Base-by-base conservation (phyloP, 2,329 filamentous ascomycete genomes). In the Cytospora leucostoma region DNA sequence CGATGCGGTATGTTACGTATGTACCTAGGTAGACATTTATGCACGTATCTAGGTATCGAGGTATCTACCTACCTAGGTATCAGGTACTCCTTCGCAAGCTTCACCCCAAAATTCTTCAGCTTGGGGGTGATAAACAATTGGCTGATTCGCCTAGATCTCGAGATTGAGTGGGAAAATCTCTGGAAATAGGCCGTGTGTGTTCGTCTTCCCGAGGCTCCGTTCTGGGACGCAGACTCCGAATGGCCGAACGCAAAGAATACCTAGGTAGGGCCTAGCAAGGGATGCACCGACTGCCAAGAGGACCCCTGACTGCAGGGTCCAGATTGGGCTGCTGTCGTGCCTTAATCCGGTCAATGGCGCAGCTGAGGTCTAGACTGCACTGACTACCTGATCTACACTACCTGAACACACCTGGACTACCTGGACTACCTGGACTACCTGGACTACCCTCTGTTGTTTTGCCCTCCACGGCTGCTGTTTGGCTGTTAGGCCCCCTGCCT, bases 361-460 rank as follows among this genome's bases (percentile, higher is more conserved):
- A 61, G 64, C 64, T 65, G 64, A 65, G 60, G 50, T 58, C 64
- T 63, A 61, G 64, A 63, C 38, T 58, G 49, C 33, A 34, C 55
- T 59, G 35, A 49, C 57, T 49, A 53, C 52, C 35, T 37, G 35
- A 37, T 27, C 27, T 27, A 27, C 27, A 27, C 27, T 4, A 27
- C 27, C 27, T 27, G 27, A 27, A 27, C 27, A 27, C 27, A 27
- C 27, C 27, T 27, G 27, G 27, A 27, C 27, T 27, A 27, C 27
- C 27, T 27, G 27, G 27, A 27, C 27, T 27, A 27, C 27, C 27
- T 27, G 27, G 27, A 27, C 27, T 27, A 27, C 27, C 27, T 27
- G 27, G 27, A 27, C 27, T 27, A 27, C 27, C 27, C 27, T 27
- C 27, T 27, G 27, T 27, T 27, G 2, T 27, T 27, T 27, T 27